Evolutionary conservation across 2,329 filamentous ascomycete species (phyloP), one percentile per base, ranked within the genome.

Genomic region (Fusarium proliferatum): DNA sequence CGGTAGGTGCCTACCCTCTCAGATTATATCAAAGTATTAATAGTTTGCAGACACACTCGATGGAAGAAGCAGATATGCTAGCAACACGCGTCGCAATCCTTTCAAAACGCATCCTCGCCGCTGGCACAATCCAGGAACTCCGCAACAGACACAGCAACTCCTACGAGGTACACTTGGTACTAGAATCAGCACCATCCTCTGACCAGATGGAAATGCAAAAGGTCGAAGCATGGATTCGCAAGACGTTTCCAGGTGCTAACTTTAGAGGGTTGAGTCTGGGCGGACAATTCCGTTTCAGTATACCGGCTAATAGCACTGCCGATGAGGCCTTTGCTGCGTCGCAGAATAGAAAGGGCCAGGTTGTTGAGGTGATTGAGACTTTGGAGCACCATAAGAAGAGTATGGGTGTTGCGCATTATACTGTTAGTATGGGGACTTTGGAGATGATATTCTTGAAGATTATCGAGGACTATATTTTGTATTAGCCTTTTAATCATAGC

Each of bases 51-150:
- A 95, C 93, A 1, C 93, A 95, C 79, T 91, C 88, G 16, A 95
- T 95, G 92, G 93, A 95, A 79, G 93, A 95, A 80, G 93, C 93
- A 3, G 92, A 94, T 74, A 92, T 92, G 2, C 85, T 95, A 6
- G 92, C 93, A 0, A 90, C 68, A 12, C 78, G 79, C 11, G 80
- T 78, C 4, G 94, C 93, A 9, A 97, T 97, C 76, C 90, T 97
- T 83, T 93, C 94, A 6, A 88, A 88, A 72, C 88, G 90, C 45
- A 96, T 97, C 93, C 86, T 97, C 16, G 94, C 94, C 0, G 85
- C 95, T 15, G 94, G 94, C 1, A 91, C 90, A 0, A 91, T 90
- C 1, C 89, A 93, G 28, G 84, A 89, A 59, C 85, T 97, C 7
- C 87, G 94, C 13, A 85, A 87, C 41, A 89, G 90, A 64, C 93